Percentiles rank a stretch among this genome's conserved stretches.
These are phyloP conservation scores for Triticum dicoccoides DNA, from an alignment of 176 grass and related monocot species.

Conservation along the genomic window DNA sequence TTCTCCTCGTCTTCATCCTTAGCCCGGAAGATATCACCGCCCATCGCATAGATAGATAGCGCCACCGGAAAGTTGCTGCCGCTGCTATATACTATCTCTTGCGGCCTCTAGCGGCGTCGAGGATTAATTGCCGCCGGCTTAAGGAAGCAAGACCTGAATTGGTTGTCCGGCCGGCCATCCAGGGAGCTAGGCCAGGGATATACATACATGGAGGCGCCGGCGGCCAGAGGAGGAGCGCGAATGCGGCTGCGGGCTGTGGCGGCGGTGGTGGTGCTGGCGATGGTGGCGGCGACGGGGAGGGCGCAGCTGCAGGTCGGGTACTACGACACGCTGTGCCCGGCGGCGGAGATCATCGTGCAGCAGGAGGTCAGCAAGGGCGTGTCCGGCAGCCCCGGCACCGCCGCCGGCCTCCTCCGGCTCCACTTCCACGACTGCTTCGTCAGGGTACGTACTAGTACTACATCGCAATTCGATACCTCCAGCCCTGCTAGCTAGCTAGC, in stretches of 20 bases:
- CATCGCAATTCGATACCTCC: neutral
- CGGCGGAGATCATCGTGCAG: constrained; percentile 60
- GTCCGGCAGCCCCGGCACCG: constrained; percentile 29
- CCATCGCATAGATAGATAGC: neutral
- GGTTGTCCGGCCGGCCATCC: neutral
- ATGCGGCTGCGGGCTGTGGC: neutral
- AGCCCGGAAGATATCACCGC: constrained; percentile 7
- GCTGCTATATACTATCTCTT: neutral
- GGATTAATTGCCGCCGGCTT: neutral
- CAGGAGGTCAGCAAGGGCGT: constrained; percentile 46
- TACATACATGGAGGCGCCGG: neutral
- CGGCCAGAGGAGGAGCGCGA: neutral
- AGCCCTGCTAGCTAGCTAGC: neutral
- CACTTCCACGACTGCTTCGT: constrained; percentile 97
- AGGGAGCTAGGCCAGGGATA: neutral
- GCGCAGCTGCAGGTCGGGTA: constrained; percentile 58
- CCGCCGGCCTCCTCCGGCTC: constrained; percentile 59
- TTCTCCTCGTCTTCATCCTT: neutral
- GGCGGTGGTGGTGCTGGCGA: neutral
- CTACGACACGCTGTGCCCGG: constrained; percentile 59
- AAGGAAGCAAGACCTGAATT: constrained; percentile 2
- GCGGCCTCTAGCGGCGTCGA: neutral
- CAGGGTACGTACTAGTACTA: constrained; percentile 25
- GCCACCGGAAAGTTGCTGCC: neutral
- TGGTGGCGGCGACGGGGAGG: neutral